Evolutionary conservation across 371 early-diverging fungal genomes (phyloP).

Genomic region (Astathelohania contejeani): DNA sequence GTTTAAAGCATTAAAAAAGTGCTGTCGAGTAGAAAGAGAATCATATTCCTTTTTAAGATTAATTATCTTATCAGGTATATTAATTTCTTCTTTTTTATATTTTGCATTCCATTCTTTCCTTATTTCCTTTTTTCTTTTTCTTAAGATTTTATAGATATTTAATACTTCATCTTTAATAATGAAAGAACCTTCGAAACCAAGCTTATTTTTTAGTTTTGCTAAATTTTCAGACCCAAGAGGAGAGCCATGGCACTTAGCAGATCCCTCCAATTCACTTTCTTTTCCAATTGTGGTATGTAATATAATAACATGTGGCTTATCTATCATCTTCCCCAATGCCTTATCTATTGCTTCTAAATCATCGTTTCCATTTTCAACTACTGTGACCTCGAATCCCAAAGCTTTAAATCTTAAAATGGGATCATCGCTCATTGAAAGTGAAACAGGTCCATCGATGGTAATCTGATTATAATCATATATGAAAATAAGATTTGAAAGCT

Average conservation of each 20-base stretch:
- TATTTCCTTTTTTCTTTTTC: slow-evolving; percentile 55
- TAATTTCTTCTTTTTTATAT: slow-evolving; percentile 56
- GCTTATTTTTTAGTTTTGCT: slow-evolving; percentile 62
- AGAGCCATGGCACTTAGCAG: slow-evolving; percentile 68
- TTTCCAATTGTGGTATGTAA: slow-evolving; percentile 57
- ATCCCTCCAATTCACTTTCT: slow-evolving; percentile 68
- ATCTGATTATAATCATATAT: slow-evolving; percentile 90
- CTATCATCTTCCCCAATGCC: slow-evolving; percentile 55
- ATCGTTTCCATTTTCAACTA: slow-evolving; percentile 65
- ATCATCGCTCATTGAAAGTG: slow-evolving; percentile 78
- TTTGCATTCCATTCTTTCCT: slow-evolving; percentile 62
- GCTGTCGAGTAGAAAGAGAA: slow-evolving; percentile 40
- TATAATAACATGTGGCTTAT: slow-evolving; percentile 48
- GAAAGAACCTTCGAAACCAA: slow-evolving; percentile 60
- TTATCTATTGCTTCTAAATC: slow-evolving; percentile 58
- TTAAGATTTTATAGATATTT: slow-evolving; percentile 57
- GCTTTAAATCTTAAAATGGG: slow-evolving; percentile 68
- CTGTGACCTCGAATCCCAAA: slow-evolving; percentile 74
- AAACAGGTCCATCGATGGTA: slow-evolving; percentile 69
- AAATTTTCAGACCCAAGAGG: slow-evolving; percentile 69
- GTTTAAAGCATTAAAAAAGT: slow-evolving; percentile 61
- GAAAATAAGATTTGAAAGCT: slow-evolving; percentile 78
- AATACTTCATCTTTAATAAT: slow-evolving; percentile 53
- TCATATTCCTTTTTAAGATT: slow-evolving; percentile 55
- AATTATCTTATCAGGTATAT: slow-evolving; percentile 55